Evolutionary conservation across 345 rosid species (phyloP), one percentile per base, ranked within the genome.

Genomic region (Nephelium lappaceum): DNA sequence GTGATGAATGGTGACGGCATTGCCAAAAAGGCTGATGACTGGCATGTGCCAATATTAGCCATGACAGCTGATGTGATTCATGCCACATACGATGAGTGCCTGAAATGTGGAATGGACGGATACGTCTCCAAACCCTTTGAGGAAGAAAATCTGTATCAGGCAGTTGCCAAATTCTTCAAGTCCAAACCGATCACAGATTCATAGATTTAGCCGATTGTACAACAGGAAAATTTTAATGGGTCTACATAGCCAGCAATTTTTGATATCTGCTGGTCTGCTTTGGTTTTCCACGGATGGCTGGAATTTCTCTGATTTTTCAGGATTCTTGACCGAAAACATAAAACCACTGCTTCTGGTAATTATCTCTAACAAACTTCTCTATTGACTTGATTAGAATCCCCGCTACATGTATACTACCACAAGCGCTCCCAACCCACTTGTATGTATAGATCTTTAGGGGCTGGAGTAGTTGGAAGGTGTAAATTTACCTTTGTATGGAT

Each of bases 1-100:
- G 77, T 78, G 23, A 78, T 81, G 25, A 88, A 84, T 0, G 85
- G 79, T 18, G 85, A 81, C 77, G 85, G 76, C 27, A 43, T 77
- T 0, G 71, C 21, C 8, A 36, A 72, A 42, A 78, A 61, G 24
- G 63, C 74, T 0, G 84, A 85, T 0, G 84, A 85, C 62, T 86
- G 92, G 95, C 98, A 94, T 80, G 23, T 93, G 65, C 99, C 99
- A 14, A 91, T 94, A 80, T 77, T 96, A 73, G 99, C 99, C 45
- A 96, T 96, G 98, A 96, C 99, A 0, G 99, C 99, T 0, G 99
- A 96, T 72, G 97, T 96, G 82, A 94, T 96, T 75, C 97, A 96
- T 6, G 97, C 98, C 0, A 96, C 99, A 1, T 88, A 89, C 24
- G 99, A 96, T 0, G 81, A 94, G 77, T 93, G 99, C 88, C 79